Evolutionary conservation across 176 grass and related monocot genomes (phyloP), one percentile per base, ranked within the genome.

Genomic region (Thinopyrum elongatum): DNA sequence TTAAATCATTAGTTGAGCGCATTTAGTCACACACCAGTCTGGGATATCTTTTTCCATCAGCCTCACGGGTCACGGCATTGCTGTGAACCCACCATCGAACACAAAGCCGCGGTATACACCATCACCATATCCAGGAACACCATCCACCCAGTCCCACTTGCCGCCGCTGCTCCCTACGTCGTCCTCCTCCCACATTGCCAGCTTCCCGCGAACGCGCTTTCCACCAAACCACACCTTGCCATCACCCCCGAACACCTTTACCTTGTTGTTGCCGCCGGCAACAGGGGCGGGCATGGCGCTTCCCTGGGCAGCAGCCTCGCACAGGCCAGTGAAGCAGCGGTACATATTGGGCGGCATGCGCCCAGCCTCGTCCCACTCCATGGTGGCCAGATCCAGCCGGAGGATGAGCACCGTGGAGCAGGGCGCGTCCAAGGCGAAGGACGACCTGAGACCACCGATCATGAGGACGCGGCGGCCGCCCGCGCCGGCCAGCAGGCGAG

Each of bases 341-440:
- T 97, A 99, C 90, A 96, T 99, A 49, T 94, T 91, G 38, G 87
- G 84, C 22, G 97, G 94, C 97, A 99, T 99, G 55, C 92, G 90
- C 0, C 97, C 97, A 4, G 97, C 97, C 42, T 99, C 97, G 41
- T 99, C 97, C 97, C 97, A 99, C 84, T 99, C 97, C 97, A 99
- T 92, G 42, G 93, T 90, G 17, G 72, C 63, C 30, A 99, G 90
- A 94, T 99, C 94, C 35, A 99, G 85, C 5, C 94, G 82, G 35
- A 99, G 85, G 81, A 99, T 94, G 74, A 99, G 94, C 59, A 99
- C 97, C 2, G 97, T 99, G 22, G 97, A 99, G 89, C 97, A 99
- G 0, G 97, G 97, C 0, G 94, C 97, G 2, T 99, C 94, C 0
- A 92, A 28, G 8, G 90, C 92, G 78, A 96, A 95, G 2, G 97